phyloP scores from a whole-genome alignment of 2,329 filamentous ascomycete species.

The Colletotrichum godetiae region DNA sequence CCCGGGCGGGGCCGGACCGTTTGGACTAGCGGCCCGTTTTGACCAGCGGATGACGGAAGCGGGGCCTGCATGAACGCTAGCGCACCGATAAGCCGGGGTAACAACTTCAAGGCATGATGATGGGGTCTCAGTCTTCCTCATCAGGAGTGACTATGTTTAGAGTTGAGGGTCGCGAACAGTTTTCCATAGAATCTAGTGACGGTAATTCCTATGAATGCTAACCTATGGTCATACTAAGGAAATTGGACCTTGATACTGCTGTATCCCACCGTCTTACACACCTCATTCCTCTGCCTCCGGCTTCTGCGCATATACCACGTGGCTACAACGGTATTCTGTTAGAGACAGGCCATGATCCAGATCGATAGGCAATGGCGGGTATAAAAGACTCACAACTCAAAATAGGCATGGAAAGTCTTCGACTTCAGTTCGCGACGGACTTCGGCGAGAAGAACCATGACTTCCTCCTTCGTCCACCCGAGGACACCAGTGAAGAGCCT shows the following conservation, averaged over 20 bases:
- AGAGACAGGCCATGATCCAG: neutral
- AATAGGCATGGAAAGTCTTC: constrained; percentile 41
- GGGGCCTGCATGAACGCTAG: neutral
- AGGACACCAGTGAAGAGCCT: constrained; percentile 43
- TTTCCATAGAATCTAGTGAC: too few relatives aligned
- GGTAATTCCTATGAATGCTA: too few relatives aligned
- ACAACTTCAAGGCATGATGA: neutral
- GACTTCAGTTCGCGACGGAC: constrained; percentile 45
- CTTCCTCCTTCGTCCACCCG: constrained; percentile 43
- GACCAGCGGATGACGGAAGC: neutral
- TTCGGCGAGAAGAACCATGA: constrained; percentile 41
- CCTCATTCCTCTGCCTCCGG: neutral
- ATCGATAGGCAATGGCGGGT: too few relatives aligned
- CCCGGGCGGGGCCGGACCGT: constrained; percentile 4
- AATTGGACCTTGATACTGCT: too few relatives aligned
- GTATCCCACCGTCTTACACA: too few relatives aligned
- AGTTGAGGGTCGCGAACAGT: too few relatives aligned
- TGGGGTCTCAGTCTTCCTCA: too few relatives aligned
- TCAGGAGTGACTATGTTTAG: too few relatives aligned
- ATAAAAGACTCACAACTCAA: constrained; percentile 37
- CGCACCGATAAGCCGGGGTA: neutral
- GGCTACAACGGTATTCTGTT: neutral
- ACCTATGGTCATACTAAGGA: neutral
- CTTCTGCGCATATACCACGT: constrained; percentile 36
- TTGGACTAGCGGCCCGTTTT: neutral